These are phyloP conservation scores for Penicillium sp. DNA, from an alignment of 2,329 filamentous ascomycete genomes.

Conservation along the genomic window DNA sequence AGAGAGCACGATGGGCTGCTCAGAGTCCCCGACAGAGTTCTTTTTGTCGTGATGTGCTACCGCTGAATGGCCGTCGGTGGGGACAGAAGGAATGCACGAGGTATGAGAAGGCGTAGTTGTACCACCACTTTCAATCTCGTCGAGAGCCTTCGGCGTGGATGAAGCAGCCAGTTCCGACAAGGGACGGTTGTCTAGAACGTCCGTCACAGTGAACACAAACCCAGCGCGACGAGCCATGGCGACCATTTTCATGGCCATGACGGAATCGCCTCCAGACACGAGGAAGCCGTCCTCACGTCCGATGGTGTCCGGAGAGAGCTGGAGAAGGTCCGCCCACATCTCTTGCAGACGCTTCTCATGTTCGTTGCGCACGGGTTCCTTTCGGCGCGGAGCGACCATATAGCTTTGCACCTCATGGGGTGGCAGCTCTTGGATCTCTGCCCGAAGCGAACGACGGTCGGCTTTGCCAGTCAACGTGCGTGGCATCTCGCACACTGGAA, in stretches of 20 bases:
- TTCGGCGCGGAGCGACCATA: neutral
- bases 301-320: neutral
- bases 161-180: no score
- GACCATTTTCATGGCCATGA: neutral
- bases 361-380: neutral
- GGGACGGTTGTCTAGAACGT: no score
- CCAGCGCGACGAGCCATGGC: neutral
- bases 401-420: neutral
- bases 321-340: neutral
- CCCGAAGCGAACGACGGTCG: neutral
- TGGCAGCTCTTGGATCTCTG: neutral
- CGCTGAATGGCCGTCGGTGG: no score
- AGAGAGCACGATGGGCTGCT: neutral
- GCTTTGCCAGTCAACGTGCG: neutral
- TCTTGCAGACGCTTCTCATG: neutral
- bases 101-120: no score
- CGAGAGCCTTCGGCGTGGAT: no score
- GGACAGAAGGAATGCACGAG: no score
- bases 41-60: no score
- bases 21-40: no score
- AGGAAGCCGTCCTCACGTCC: neutral
- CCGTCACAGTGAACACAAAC: neutral
- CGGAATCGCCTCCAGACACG: neutral
- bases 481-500: neutral
- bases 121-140: no score